phyloP scores from a whole-genome alignment of 2,329 filamentous ascomycete species.

The Aureobasidium leucospermi region DNA sequence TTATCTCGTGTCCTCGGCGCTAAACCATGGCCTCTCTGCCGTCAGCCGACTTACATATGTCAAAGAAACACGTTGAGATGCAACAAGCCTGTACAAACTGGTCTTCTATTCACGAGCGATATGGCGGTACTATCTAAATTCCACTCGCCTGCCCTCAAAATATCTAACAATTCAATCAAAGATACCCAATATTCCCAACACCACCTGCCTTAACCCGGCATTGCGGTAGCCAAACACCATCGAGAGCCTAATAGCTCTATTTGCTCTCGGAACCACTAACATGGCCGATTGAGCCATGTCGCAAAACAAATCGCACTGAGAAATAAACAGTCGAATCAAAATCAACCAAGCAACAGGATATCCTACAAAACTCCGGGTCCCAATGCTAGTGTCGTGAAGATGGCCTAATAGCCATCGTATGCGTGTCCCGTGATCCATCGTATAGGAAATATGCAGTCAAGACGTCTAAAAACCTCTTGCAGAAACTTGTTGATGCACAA shows the following conservation, averaged over 20 bases:
- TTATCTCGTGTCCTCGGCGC: background rate
- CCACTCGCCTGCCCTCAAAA: background rate
- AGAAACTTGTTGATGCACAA: constrained; percentile 11
- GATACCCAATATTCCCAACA: background rate
- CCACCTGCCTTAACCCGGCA: background rate
- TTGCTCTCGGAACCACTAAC: constrained; percentile 2
- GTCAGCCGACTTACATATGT: background rate
- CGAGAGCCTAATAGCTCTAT: constrained; percentile 10
- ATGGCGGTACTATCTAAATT: background rate
- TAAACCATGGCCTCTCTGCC: background rate
- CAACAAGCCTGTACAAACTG: background rate
- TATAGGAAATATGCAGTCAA: constrained; percentile 4
- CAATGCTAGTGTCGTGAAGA: constrained; percentile 13
- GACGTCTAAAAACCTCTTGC: constrained; percentile 12
- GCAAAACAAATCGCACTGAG: background rate
- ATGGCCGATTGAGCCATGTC: constrained; percentile 13
- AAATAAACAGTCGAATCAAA: background rate
- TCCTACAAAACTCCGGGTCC: constrained; percentile 9
- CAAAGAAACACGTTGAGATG: background rate
- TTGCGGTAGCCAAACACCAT: constrained; percentile 7
- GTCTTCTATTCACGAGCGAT: constrained; percentile 2
- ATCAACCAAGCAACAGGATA: background rate
- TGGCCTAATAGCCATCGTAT: constrained; percentile 14
- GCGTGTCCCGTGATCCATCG: constrained; percentile 14
- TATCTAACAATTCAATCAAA: background rate